These are phyloP conservation scores for Mollisia scopiformis DNA, from an alignment of 2,329 filamentous ascomycete genomes.

Conservation along the genomic window DNA sequence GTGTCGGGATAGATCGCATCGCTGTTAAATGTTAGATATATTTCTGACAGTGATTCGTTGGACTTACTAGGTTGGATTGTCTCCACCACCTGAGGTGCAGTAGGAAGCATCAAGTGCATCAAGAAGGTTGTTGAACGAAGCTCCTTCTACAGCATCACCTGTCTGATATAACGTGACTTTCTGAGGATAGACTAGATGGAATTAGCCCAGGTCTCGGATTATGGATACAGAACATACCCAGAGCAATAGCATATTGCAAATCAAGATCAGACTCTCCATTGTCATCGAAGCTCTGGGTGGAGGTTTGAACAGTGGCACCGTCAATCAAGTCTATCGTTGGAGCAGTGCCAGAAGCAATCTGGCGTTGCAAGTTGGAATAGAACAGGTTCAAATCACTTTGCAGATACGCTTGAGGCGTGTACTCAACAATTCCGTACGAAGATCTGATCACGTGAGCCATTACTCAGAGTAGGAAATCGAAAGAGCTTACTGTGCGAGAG, in stretches of 20 bases:
- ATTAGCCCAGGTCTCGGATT: not conserved
- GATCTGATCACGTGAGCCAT: conserved; percentile 9
- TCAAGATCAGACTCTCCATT: conserved; percentile 57
- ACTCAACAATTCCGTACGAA: conserved; percentile 54
- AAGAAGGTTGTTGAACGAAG: conserved; percentile 18
- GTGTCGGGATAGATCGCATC: conserved; percentile 40
- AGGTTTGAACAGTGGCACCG: conserved; percentile 47
- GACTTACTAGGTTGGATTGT: conserved; percentile 33
- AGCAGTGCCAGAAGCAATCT: conserved; percentile 44
- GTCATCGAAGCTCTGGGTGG: conserved; percentile 38
- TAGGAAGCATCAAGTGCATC: conserved; percentile 17
- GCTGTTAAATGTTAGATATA: not conserved
- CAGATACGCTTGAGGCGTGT: conserved; percentile 51
- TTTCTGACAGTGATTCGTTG: not conserved
- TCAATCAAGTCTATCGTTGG: conserved; percentile 51
- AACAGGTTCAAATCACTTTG: conserved; percentile 51
- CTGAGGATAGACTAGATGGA: conserved; percentile 52
- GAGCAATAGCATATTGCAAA: conserved; percentile 55
- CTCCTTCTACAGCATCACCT: conserved; percentile 14
- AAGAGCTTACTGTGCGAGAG: conserved; percentile 11
- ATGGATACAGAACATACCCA: conserved; percentile 33
- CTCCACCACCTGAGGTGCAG: conserved; percentile 13
- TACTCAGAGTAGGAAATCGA: not conserved
- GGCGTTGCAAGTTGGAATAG: conserved; percentile 46
- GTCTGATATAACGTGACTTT: conserved; percentile 40